These are phyloP conservation scores for Besnoitia besnoiti DNA, from an alignment of 169 alveolate species.

Conservation along the genomic window DNA sequence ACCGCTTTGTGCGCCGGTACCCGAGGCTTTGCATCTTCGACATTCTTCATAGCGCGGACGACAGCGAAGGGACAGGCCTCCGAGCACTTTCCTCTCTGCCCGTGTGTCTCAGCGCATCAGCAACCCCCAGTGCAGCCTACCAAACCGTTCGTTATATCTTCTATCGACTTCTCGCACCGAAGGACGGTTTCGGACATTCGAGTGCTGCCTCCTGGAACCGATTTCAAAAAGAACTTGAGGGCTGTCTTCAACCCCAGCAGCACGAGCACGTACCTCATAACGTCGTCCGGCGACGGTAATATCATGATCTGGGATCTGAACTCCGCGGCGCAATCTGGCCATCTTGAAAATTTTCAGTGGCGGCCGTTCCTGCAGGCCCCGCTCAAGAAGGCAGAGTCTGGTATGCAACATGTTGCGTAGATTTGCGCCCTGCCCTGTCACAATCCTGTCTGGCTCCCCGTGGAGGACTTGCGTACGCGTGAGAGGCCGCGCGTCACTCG, in stretches of 20 bases:
- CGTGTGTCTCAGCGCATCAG: conserved; percentile 27
- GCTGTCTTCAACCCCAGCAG: conserved; percentile 43
- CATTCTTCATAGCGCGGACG: too few species aligned
- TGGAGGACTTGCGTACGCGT: too few species aligned
- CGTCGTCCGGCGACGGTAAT: conserved; percentile 54
- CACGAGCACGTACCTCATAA: conserved; percentile 5
- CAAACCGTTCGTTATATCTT: conserved; percentile 43
- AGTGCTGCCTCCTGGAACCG: conserved; percentile 37
- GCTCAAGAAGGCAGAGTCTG: conserved; percentile 52
- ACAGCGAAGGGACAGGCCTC: too few species aligned
- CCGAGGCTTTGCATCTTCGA: too few species aligned
- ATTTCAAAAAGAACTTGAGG: conserved; percentile 35
- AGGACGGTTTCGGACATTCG: conserved; percentile 49
- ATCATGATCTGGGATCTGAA: conserved; percentile 53
- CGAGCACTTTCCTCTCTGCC: too few species aligned
- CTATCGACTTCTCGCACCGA: conserved; percentile 61
- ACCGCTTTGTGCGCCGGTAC: too few species aligned
- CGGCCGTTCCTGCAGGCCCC: conserved; percentile 58
- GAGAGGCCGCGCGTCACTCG: too few species aligned
- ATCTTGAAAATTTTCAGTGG: conserved; percentile 48
- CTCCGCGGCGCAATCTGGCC: conserved; percentile 50
- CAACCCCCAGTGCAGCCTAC: conserved; percentile 32
- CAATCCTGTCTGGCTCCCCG: too few species aligned
- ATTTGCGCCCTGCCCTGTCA: too few species aligned
- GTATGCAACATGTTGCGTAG: too few species aligned